Evolutionary conservation across 176 grass and related monocot species (phyloP), one percentile per base, ranked within the genome.

Genomic region (Coix lacrymajobi): DNA sequence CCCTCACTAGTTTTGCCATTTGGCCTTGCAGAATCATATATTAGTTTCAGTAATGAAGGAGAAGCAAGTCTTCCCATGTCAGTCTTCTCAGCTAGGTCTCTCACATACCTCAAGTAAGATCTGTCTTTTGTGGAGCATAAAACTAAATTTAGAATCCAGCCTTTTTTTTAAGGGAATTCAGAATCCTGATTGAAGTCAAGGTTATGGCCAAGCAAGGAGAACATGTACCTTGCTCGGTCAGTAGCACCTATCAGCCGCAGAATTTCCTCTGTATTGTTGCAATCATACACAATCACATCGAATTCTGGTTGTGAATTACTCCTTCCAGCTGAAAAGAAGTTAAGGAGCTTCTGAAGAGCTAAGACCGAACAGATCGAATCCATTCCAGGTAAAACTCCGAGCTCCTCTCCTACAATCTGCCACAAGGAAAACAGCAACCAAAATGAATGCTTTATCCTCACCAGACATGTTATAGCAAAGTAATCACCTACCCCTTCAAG

Each of bases 401-500:
- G 90, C 68, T 95, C 96, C 86, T 98, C 96, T 43, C 91, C 89
- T 67, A 98, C 91, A 83, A 95, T 82, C 92, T 98, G 93, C 91
- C 71, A 80, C 73, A 91, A 88, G 56, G 64, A 82, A 76, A 88
- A 83, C 19, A 91, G n/a, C 25, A 91, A 73, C 38, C 22, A 39
- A 39, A 71, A 43, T 90, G 52, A 95, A 63, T 80, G 46, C 0
- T 69, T 85, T 76, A 71, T 84, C 74, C 33, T 20, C 6, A 66
- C 69, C 29, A 33, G 15, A 8, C 5, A 70, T 75, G 29, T 78
- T 36, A 80, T 3, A 46, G 7, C 38, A 72, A 77, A 45, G 73
- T 67, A 77, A 82, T 66, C 25, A 83, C 85, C 24, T 83, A 95
- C 96, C 93, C 85, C 89, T 82, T 93, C 91, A 85, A 98, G 93